Evolutionary conservation across 805 yeast genomes (phyloP), one percentile per base, ranked within the genome.

Genomic region (Metschnikowia cubensis): DNA sequence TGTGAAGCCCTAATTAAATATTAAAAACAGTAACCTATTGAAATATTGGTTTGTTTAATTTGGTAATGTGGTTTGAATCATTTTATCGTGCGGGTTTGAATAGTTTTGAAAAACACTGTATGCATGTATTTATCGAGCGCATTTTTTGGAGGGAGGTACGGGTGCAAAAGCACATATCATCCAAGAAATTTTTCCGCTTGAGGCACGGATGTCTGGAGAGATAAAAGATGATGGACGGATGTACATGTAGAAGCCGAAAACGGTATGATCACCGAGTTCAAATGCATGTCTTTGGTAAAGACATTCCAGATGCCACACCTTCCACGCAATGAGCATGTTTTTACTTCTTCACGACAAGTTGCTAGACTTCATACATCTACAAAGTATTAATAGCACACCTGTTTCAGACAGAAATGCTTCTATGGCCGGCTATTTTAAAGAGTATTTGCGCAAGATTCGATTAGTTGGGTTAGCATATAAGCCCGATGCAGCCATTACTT

Each of bases 361-460:
- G 29, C 29, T 25, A 8, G 3, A 25, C 29, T 11, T 10, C 11
- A 25, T 11, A 25, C 11, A 2, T 25, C 29, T 25, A 25, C 29
- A 25, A 25, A 25, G 29, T 25, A 25, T 34, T 34, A 7, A 15
- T 13, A 7, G 35, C 10, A 14, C 29, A 17, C 31, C 3, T 34
- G 42, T 42, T 42, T 42, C 45, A 42, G 14, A 8, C 1, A n/a
- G 4, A 42, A 42, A 33, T 33, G 45, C 18, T 6, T 11, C 4
- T 11, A 20, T 20, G 13, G 10, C 29, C 35, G 17, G 35, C 44
- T 17, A 42, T n/a, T 42, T 14, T n/a, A n/a, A 20, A 33, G 36
- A 14, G 35, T 15, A 21, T 18, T 20, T 32, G 37, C 31, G 45
- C 45, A 20, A 42, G 45, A 42, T 33, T 42, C 45, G 36, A 42